Percentiles rank a stretch among this genome's conserved stretches.
These are phyloP conservation scores for Micractinium sp. DNA, from an alignment of 139 green algal genomes.

Conservation along the genomic window DNA sequence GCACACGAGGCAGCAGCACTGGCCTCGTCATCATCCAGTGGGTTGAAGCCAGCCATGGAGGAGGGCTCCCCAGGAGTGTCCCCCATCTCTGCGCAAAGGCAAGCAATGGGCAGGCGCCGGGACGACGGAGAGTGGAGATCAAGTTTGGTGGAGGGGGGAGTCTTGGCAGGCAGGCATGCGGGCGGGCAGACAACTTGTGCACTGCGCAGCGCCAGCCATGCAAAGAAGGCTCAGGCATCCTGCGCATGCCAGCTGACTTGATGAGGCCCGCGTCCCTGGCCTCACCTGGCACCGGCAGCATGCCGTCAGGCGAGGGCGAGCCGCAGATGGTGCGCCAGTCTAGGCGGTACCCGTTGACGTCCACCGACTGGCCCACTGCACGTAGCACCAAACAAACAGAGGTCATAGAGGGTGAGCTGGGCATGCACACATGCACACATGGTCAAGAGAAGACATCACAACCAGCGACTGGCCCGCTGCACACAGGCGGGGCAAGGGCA, in stretches of 20 bases:
- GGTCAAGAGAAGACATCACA: background rate
- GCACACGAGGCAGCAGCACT: too few species aligned
- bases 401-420: background rate
- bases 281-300: constrained; percentile 13
- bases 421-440: too few species aligned
- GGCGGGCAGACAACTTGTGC: background rate
- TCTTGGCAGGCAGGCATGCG: background rate
- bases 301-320: constrained; percentile 1
- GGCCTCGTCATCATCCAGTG: background rate
- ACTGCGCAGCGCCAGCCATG: too few species aligned
- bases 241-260: background rate
- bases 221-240: too few species aligned
- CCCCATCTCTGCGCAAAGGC: background rate
- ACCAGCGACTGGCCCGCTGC: background rate
- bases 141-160: too few species aligned
- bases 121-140: too few species aligned
- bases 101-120: background rate
- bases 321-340: constrained; percentile 14
- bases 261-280: background rate
- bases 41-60: constrained; percentile 25
- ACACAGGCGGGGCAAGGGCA: background rate
- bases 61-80: background rate
- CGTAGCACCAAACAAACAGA: background rate
- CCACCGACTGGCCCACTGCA: background rate
- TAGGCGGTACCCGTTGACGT: constrained; percentile 5